Evolutionary conservation across 2,329 filamentous ascomycete species (phyloP), one percentile per base, ranked within the genome.

Genomic region (Colletotrichum navitas): DNA sequence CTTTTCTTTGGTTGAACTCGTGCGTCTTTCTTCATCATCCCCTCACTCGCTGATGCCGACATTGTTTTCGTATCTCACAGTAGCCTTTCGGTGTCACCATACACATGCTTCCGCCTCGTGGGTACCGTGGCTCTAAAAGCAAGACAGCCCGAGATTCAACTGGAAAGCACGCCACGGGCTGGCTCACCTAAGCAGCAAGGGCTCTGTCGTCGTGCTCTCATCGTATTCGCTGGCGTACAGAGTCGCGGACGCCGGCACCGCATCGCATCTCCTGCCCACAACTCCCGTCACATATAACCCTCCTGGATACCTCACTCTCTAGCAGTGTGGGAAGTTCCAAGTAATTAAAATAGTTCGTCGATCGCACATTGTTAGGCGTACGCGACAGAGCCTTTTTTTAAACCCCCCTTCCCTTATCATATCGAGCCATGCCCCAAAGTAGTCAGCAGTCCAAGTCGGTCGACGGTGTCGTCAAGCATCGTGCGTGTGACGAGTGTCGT

Each of bases 401-500:
- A 14, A 36, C n/a, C 47, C 26, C 54, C 41, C 34, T 3, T 16
- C 43, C 43, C 41, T 64, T 43, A n/a, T 61, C 59, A 58, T 3
- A 49, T 65, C 62, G 51, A 67, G 62, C 24, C 65, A 73, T 73
- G 72, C 64, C 69, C 58, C 69, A 72, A 54, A 67, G 70, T 51
- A 62, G 59, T 63, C 55, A 56, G 63, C 72, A 70, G 63, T 34
- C 62, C 66, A 63, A 70, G 60, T 65, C 71, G 39, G 63, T 63
- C 29, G 63, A 72, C 54, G 75, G 74, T 62, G 74, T 79, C 71
- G 77, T 82, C 72, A 91, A 89, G 77, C 88, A 88, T 73, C 85
- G 89, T 59, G 89, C 90, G 72, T 92, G 90, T 79, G 90, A 92
- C 79, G 89, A 91, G 79, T 92, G 90, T 80, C 86, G 90, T 92